Evolutionary conservation across 805 yeast species (phyloP).

Genomic region (Dipodascus geniculatus): DNA sequence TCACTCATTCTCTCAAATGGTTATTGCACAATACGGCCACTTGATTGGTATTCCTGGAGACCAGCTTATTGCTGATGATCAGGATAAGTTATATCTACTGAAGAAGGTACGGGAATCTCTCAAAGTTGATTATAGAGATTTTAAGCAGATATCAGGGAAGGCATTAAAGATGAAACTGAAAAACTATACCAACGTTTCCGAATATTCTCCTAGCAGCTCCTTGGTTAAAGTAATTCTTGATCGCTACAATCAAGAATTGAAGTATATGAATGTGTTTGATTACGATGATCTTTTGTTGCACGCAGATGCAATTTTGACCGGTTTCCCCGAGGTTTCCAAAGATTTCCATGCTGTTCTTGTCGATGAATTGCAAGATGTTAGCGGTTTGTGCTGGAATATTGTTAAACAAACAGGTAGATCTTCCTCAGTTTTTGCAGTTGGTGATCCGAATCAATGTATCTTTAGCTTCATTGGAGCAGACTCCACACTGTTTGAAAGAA

Average conservation of each 20-base stretch:
- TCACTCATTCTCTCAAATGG: neutral
- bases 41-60: neutral
- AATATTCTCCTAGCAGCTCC: neutral
- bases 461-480: conserved; percentile 81
- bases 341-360: conserved; percentile 61
- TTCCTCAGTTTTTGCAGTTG: conserved; percentile 60
- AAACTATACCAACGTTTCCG: neutral
- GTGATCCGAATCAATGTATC: conserved; percentile 94
- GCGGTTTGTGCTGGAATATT: conserved; percentile 59
- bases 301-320: conserved; percentile 38
- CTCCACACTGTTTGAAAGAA: conserved; percentile 46
- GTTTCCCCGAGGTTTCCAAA: conserved; percentile 34
- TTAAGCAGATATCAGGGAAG: neutral
- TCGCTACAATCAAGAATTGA: conserved; percentile 40
- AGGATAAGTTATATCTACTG: neutral
- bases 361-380: conserved; percentile 94
- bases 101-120: neutral
- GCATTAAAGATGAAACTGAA: neutral
- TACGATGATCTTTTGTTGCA: conserved; percentile 71
- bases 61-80: neutral
- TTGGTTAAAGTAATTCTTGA: neutral
- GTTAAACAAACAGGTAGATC: conserved; percentile 30
- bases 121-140: neutral
- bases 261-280: conserved; percentile 39
- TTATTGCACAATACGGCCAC: neutral